Percentiles rank a stretch among this genome's conserved stretches.
Conservation (phyloP, 2,329 filamentous ascomycete species). For the Oidium heveae region DNA sequence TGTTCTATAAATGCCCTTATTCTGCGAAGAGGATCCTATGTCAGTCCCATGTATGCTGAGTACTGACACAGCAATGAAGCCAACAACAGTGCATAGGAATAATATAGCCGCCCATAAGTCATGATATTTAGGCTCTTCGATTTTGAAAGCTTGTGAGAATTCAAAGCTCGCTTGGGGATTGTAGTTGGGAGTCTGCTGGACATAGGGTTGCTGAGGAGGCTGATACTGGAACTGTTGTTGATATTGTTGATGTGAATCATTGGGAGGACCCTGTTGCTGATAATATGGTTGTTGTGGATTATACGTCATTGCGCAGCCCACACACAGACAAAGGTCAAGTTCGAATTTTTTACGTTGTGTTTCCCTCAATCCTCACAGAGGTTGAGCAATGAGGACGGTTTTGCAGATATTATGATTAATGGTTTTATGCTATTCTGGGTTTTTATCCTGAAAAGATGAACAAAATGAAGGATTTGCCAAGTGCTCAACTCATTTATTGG, state of each 20-base stretch:
- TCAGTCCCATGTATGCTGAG: constrained; percentile 45
- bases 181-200: not conserved
- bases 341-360: too few species aligned
- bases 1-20: constrained; percentile 47
- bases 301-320: not conserved
- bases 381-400: too few species aligned
- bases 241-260: not conserved
- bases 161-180: constrained; percentile 3
- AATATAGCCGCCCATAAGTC: constrained; percentile 74
- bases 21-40: constrained; percentile 25
- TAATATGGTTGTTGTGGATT: not conserved
- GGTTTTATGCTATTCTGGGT: too few species aligned
- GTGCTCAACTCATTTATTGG: too few species aligned
- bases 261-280: not conserved
- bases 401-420: too few species aligned
- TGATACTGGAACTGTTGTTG: not conserved
- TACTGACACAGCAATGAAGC: constrained; percentile 53
- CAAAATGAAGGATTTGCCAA: too few species aligned
- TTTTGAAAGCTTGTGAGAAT: constrained; percentile 63
- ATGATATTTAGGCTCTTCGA: constrained; percentile 68
- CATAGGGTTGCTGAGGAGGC: constrained; percentile 1
- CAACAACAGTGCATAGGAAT: constrained; percentile 43
- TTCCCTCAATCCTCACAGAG: too few species aligned
- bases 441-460: too few species aligned
- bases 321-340: not conserved